A percentile compares a stretch with the other conserved stretches of the same genome.
phyloP scores from a whole-genome alignment of 78 protist species.

The Polysphondylium violaceum region DNA sequence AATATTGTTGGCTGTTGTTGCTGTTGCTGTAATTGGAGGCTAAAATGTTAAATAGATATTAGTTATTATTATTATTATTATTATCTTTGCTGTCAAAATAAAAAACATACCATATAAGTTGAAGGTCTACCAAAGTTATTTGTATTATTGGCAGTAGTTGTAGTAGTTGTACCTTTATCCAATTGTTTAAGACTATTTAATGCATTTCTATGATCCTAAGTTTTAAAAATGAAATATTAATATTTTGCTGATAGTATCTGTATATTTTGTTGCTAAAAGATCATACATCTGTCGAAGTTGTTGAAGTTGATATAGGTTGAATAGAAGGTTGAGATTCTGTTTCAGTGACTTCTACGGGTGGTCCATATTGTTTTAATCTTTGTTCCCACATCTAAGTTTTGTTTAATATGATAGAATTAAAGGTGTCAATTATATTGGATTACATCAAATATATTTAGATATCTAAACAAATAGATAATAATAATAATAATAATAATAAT shows the following conservation, averaged over 20 bases:
- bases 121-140: slow-evolving; percentile 18
- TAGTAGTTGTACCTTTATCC: neutral
- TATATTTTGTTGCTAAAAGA: neutral
- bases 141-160: neutral
- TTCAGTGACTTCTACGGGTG: neutral
- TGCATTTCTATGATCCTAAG: slow-evolving; percentile 18
- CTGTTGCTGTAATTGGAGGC: neutral
- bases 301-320: slow-evolving; percentile 19
- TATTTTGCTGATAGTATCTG: neutral
- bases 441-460: too few species aligned
- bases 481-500: too few species aligned
- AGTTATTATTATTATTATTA: neutral
- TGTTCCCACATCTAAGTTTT: too few species aligned
- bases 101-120: neutral
- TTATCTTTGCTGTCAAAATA: neutral
- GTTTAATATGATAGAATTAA: neutral
- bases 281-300: neutral
- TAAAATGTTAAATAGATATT: neutral
- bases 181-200: slow-evolving; percentile 40
- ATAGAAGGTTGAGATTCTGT: neutral
- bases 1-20: too few species aligned
- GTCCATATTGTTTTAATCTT: neutral
- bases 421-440: neutral
- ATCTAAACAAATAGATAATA: too few species aligned
- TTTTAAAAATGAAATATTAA: neutral